Base-by-base conservation (phyloP, 495 filamentous ascomycete genomes). In the Tuber borchii region DNA sequence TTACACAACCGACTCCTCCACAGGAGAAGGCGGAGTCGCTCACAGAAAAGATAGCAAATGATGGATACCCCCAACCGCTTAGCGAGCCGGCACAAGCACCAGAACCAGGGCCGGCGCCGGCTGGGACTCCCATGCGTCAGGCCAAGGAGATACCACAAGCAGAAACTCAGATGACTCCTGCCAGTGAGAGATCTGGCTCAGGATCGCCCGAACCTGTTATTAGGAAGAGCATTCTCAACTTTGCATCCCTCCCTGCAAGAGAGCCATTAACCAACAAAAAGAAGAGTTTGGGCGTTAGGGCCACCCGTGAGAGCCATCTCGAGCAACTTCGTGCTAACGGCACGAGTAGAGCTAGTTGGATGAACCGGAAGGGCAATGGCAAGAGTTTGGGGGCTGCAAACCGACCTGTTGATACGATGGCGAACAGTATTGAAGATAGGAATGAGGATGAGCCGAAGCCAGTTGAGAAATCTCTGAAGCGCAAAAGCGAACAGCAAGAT, bases 191-290 rank as follows among this genome's bases (percentile, higher is more conserved):
- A 68, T 80, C 78, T 34, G 77, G 78, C 56, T 79, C 77, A 2
- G 73, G 79, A 12, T 71, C 76, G 37, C 82, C 82, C 16, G 90
- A 87, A 61, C 87, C 86, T n/a, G 84, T 88, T 6, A 85, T 96
- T 71, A 91, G 95, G 46, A 97, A 97, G 86, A 97, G 93, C 84
- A 97, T 95, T 80, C 87, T 98, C 71, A 94, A 90, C 71, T 97
- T 99, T 84, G 92, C 96, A 19, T 92, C 95, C 4, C 86, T 99
- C 5, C 95, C 95, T 71, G 93, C 94, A 12, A 90, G 95, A 56
- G 95, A 97, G 82, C 95, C 94, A 42, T 86, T 97, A 61, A 89
- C 89, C 31, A 89, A 85, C 19, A 91, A 91, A 75, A 92, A 93
- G 84, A 95, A 93, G 84, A 90, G 94, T 79, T 89, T 91, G 45